Evolutionary conservation across 129 eudicot species (phyloP).

Genomic region (Centrapalus pauciflorus): DNA sequence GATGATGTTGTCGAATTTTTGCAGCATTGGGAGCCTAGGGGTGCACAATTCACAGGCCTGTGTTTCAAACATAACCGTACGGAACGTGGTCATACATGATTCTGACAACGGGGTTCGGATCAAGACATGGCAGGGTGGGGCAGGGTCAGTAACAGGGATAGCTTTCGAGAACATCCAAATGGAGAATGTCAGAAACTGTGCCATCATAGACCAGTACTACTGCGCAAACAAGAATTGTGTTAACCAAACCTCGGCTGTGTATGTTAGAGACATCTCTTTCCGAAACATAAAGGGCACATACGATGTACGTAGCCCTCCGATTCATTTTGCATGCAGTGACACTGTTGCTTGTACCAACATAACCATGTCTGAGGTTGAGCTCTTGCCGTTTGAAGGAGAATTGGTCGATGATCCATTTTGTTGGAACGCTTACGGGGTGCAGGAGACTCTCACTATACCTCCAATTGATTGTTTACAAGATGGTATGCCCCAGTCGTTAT

Average conservation of each 20-base stretch:
- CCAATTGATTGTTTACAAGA: constrained; percentile 87
- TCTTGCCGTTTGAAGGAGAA: constrained; percentile 70
- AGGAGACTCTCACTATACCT: constrained; percentile 85
- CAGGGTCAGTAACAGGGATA: constrained; percentile 85
- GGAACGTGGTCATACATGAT: constrained; percentile 61
- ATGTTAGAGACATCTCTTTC: constrained; percentile 56
- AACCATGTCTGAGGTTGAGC: constrained; percentile 93
- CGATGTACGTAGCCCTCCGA: constrained; percentile 79
- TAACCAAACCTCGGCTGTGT: constrained; percentile 82
- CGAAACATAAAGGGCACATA: constrained; percentile 90
- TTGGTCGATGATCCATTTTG: constrained; percentile 88
- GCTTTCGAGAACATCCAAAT: constrained; percentile 82
- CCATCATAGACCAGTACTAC: constrained; percentile 86
- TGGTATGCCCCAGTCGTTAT: constrained; percentile 55
- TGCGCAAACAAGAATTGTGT: constrained; percentile 72
- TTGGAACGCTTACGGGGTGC: constrained; percentile 93
- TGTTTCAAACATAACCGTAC: constrained; percentile 84
- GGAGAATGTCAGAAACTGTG: constrained; percentile 86
- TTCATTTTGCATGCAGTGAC: constrained; percentile 96
- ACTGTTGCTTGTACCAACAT: constrained; percentile 83
- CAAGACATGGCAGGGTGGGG: constrained; percentile 99
- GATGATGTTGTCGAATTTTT: neutral
- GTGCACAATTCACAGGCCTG: constrained; percentile 83
- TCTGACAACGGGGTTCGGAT: constrained; percentile 93
- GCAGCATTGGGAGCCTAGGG: constrained; percentile 95